These are phyloP conservation scores for Haematococcus lacustris DNA, from an alignment of 139 green algal genomes.

Conservation along the genomic window DNA sequence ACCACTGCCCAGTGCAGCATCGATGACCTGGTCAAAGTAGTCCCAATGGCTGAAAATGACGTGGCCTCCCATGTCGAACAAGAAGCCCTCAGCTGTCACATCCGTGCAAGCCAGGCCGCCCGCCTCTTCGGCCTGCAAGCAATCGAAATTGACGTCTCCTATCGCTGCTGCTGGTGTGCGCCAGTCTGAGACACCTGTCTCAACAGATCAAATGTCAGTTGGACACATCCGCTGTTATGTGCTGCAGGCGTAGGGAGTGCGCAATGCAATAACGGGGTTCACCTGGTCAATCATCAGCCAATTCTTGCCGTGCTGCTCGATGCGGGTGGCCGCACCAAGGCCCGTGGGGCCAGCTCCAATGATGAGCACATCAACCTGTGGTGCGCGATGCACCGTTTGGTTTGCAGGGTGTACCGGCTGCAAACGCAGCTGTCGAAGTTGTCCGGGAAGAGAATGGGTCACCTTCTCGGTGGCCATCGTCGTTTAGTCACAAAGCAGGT, in stretches of 20 bases:
- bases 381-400: neutral
- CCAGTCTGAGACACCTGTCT: too few species aligned
- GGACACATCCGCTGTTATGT: too few species aligned
- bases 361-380: constrained; percentile 58
- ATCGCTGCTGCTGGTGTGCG: too few species aligned
- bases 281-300: constrained; percentile 82
- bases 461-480: neutral
- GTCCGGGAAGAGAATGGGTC: too few species aligned
- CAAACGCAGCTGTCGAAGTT: neutral
- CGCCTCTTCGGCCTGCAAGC: constrained; percentile 33
- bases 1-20: constrained; percentile 37
- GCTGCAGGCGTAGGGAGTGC: too few species aligned
- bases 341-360: constrained; percentile 79
- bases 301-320: constrained; percentile 74
- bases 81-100: constrained; percentile 77
- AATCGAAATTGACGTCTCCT: too few species aligned
- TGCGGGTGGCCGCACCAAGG: constrained; percentile 74
- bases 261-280: too few species aligned
- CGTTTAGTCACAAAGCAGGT: neutral
- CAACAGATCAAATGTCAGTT: too few species aligned
- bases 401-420: neutral
- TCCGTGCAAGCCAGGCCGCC: constrained; percentile 86
- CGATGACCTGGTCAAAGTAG: constrained; percentile 80
- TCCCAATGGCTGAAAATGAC: constrained; percentile 90
- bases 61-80: constrained; percentile 92